Evolutionary conservation across 495 filamentous ascomycete species (phyloP), one percentile per base, ranked within the genome.

Genomic region (Penicillium atrosanguineum): DNA sequence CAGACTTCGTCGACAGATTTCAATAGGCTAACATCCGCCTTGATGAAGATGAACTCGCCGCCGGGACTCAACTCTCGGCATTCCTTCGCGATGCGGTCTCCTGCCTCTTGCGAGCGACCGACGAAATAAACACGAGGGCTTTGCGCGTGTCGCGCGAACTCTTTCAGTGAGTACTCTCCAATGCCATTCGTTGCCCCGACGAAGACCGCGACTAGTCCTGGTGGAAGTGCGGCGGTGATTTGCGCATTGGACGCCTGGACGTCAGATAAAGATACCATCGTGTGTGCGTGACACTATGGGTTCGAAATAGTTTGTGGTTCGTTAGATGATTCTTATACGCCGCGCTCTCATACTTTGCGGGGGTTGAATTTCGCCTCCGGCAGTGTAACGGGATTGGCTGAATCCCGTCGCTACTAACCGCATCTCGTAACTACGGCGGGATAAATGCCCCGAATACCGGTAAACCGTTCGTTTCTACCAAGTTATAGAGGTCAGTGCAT

Each of bases 1-100:
- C 83, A 89, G 6, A 80, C 69, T 4, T 76, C 64, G 63, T 89
- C 87, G 15, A 87, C 85, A 18, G 69, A 74, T 1, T 62, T 62
- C 0, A 90, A 68, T 2, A 87, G 66, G 11, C 78, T 79, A 6
- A 85, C 62, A 52, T 90, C 86, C 6, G 73, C 70, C 43, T 76
- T 67, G 50, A 87, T 64, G 62, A 87, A 90, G 48, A 52, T 61
- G 59, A 81, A 85, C 28, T 54, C 34, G 9, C 64, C 69, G 4
- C 61, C 40, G 0, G 60, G 59, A 40, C 68, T 64, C 8, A 59
- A 7, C 7, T 52, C 44, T 42, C 44, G 68, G 48, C 51, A 77
- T 74, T 62, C 79, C 74, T n/a, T 62, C 62, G 52, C 56, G 57
- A 87, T 71, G 31, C 77, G 65, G 40, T 55, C 58, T 4, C 65